phyloP scores from a whole-genome alignment of 495 filamentous ascomycete genomes.

The Articulospora tetracladia region DNA sequence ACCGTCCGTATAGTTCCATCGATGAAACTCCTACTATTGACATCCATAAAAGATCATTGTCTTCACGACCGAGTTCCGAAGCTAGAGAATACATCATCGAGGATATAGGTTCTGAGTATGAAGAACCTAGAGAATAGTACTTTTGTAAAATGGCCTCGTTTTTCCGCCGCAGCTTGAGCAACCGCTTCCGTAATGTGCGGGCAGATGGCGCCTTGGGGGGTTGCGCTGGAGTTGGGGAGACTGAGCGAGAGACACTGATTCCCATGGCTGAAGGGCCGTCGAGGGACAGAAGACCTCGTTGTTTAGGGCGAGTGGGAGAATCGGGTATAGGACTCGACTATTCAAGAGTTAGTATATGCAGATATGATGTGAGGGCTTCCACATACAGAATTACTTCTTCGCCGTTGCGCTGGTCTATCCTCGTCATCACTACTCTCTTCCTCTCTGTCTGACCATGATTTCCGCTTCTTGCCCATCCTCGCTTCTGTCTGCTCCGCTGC shows the following conservation, averaged over 20 bases:
- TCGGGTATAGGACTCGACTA: slow-evolving; percentile 58
- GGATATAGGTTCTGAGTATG: slow-evolving; percentile 92
- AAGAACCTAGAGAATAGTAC: slow-evolving; percentile 84
- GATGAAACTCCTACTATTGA: slow-evolving; percentile 90
- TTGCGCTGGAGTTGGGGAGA: slow-evolving; percentile 50
- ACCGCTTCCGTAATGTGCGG: slow-evolving; percentile 61
- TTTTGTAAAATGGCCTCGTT: slow-evolving; percentile 66
- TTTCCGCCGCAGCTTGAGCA: slow-evolving; percentile 71
- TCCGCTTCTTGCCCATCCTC: slow-evolving; percentile 62
- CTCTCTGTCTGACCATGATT: slow-evolving; percentile 75
- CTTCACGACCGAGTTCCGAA: slow-evolving; percentile 91
- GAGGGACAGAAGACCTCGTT: slow-evolving; percentile 45
- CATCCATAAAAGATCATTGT: slow-evolving; percentile 94
- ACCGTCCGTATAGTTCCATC: slow-evolving; percentile 85
- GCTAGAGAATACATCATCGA: slow-evolving; percentile 91
- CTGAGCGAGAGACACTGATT: slow-evolving; percentile 46
- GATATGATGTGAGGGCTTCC: background rate
- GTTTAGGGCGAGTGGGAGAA: slow-evolving; percentile 45
- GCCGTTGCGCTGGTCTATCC: slow-evolving; percentile 66
- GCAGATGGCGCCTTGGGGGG: slow-evolving; percentile 62
- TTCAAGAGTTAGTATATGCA: background rate
- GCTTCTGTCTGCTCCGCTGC: slow-evolving; percentile 14
- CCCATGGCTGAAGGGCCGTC: slow-evolving; percentile 36
- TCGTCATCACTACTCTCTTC: slow-evolving; percentile 55
- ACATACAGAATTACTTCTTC: slow-evolving; percentile 83